A percentile compares a stretch with the other conserved stretches of the same genome.
These are phyloP conservation scores for Penicillium bialowiezense DNA, from an alignment of 495 filamentous ascomycete species.

Conservation along the genomic window DNA sequence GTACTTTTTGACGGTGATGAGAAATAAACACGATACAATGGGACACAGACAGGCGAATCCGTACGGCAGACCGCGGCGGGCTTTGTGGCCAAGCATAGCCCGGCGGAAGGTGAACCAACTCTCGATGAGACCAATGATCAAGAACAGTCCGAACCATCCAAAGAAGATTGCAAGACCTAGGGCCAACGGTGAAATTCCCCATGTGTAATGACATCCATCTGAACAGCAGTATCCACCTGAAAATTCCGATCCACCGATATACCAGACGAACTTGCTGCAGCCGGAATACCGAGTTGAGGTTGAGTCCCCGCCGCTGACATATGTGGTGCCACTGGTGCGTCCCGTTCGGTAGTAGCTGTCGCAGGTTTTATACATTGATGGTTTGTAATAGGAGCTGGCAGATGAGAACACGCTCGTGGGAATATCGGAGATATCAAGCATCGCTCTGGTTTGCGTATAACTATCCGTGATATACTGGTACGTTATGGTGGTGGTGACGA, in stretches of 20 bases:
- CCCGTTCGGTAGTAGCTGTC: neutral
- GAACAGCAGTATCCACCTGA: conserved; percentile 15
- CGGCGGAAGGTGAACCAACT: conserved; percentile 44
- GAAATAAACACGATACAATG: conserved; percentile 27
- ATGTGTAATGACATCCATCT: conserved; percentile 16
- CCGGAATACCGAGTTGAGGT: neutral
- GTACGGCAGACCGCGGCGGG: conserved; percentile 40
- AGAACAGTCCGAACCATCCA: conserved; percentile 32
- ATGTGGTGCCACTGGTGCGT: neutral
- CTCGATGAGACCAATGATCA: conserved; percentile 41
- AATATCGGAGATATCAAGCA: conserved; percentile 19
- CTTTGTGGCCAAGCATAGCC: conserved; percentile 36
- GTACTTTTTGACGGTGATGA: conserved; percentile 33
- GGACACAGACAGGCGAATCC: conserved; percentile 30
- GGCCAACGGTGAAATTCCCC: conserved; percentile 20
- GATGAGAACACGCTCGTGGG: conserved; percentile 17
- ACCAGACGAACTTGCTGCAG: conserved; percentile 12
- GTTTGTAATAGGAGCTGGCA: conserved; percentile 15
- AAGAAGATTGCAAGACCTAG: conserved; percentile 35
- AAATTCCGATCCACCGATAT: conserved; percentile 5
- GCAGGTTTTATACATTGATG: conserved; percentile 9
- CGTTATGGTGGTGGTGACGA: conserved; percentile 23
- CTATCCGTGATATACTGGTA: conserved; percentile 7
- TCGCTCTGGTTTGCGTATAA: conserved; percentile 15
- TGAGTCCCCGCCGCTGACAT: neutral